Evolutionary conservation across 257 asterid species (phyloP).

Genomic region (Gardenia jasminoides): DNA sequence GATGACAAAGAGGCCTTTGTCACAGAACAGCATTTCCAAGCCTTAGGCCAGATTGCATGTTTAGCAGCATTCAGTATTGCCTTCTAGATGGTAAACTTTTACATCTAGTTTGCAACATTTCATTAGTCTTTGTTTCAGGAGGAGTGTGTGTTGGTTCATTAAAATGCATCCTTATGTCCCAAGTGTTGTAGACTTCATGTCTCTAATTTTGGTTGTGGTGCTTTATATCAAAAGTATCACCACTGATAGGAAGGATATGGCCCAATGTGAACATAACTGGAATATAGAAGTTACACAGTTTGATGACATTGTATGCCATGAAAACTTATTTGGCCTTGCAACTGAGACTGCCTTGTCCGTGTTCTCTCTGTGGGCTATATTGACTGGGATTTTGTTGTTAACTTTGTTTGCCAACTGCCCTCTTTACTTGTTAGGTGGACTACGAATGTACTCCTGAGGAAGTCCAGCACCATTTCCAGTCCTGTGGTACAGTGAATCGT

Average conservation of each 20-base stretch:
- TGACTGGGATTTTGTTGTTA: background rate
- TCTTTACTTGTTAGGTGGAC: slow-evolving; percentile 43
- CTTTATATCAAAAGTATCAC: background rate
- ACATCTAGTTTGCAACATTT: background rate
- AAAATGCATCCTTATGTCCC: background rate
- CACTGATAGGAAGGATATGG: background rate
- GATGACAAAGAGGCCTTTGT: background rate
- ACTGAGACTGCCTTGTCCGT: background rate
- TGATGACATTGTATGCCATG: background rate
- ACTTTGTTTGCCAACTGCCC: background rate
- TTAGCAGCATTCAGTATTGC: background rate
- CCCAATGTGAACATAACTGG: background rate
- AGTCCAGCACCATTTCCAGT: slow-evolving; percentile 52
- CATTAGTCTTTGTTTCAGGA: background rate
- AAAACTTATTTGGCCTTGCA: background rate
- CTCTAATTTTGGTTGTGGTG: background rate
- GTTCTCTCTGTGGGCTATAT: background rate
- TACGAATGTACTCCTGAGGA: slow-evolving; percentile 55
- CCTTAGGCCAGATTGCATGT: background rate
- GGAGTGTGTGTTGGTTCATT: background rate
- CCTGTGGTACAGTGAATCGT: slow-evolving; percentile 54
- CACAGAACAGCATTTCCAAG: background rate
- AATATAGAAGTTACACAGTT: background rate
- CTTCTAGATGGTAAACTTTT: background rate
- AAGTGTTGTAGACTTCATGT: background rate